Evolutionary conservation across 164 flowering plant genomes (phyloP).

Genomic region (Berberis thunbergii): DNA sequence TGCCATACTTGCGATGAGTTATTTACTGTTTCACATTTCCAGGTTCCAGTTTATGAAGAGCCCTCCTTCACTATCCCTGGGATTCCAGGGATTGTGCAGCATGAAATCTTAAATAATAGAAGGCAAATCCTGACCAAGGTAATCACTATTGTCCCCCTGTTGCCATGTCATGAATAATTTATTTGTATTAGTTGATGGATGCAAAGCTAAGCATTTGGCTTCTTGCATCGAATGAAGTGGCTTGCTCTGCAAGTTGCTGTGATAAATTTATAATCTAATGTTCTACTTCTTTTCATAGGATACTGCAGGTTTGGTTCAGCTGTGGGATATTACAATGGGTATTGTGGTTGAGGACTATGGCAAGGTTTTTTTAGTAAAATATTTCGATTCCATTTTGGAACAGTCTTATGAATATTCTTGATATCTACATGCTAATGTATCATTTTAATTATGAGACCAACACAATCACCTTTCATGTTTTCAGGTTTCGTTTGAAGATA

Average conservation of each 20-base stretch:
- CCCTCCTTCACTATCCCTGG: slow-evolving; percentile 70
- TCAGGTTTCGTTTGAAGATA: slow-evolving; percentile 89
- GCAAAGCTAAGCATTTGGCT: too few relatives aligned
- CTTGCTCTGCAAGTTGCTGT: not conserved
- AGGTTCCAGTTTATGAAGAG: slow-evolving; percentile 79
- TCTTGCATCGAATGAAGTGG: not conserved
- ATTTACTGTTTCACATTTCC: slow-evolving; percentile 6
- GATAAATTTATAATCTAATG: slow-evolving; percentile 1
- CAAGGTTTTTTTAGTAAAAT: slow-evolving; percentile 36
- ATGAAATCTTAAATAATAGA: slow-evolving; percentile 87
- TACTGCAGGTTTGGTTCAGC: slow-evolving; percentile 74
- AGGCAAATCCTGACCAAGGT: slow-evolving; percentile 96
- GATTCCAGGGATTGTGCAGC: slow-evolving; percentile 75
- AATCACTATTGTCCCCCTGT: slow-evolving; percentile 3
- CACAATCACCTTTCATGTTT: not conserved
- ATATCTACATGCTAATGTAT: too few relatives aligned
- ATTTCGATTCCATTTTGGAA: not conserved
- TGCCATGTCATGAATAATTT: not conserved
- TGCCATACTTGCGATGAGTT: not conserved
- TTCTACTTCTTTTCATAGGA: slow-evolving; percentile 37
- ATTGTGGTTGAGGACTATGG: slow-evolving; percentile 87
- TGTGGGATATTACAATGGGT: slow-evolving; percentile 96
- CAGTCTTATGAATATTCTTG: not conserved
- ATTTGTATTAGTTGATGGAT: not conserved
- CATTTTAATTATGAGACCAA: not conserved